Evolutionary conservation across 2,329 filamentous ascomycete species (phyloP), one percentile per base, ranked within the genome.

Genomic region (Colletotrichum eleusines): DNA sequence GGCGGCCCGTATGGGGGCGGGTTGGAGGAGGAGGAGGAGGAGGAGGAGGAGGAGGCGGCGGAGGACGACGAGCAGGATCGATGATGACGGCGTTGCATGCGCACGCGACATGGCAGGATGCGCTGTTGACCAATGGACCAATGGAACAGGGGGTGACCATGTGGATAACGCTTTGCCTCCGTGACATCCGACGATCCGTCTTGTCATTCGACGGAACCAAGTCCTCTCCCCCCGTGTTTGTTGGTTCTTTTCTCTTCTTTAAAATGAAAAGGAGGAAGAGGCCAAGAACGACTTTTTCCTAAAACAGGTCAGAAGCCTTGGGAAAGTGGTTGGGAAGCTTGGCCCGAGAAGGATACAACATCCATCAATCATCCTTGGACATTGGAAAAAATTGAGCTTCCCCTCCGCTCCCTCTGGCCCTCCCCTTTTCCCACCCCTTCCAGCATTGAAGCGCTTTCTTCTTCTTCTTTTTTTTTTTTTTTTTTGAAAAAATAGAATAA

Each of bases 131-230:
- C 63, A 63, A 62, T 53, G 7, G 64, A 26, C 46, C 57, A 38
- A 38, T 14, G 2, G 35, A 14, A 38, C 2, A 12, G 2, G 11
- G 35, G 11, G 62, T 23, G 68, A 63, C 51, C 12, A 38, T 57
- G 58, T 68, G 68, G 68, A 65, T 38, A 54, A 53, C 23, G 16
- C 6, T n/a, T n/a, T 63, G 68, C 64, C 44, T 71, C 68, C 64
- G 68, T 44, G 68, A 68, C 68, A 71, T 68, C 68, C 68, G 68
- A 68, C 38, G 58, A 58, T 42, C 58, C 68, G 64, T 68, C 68
- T 68, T 71, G 68, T 61, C 44, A 6, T 50, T 50, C 9, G 38
- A 16, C 35, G 38, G 38, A n/a, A n/a, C n/a, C n/a, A n/a, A n/a
- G n/a, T n/a, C n/a, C n/a, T n/a, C n/a, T n/a, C n/a, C n/a, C n/a